phyloP scores from a whole-genome alignment of 2,329 filamentous ascomycete species.

The Simplicillium sp. region DNA sequence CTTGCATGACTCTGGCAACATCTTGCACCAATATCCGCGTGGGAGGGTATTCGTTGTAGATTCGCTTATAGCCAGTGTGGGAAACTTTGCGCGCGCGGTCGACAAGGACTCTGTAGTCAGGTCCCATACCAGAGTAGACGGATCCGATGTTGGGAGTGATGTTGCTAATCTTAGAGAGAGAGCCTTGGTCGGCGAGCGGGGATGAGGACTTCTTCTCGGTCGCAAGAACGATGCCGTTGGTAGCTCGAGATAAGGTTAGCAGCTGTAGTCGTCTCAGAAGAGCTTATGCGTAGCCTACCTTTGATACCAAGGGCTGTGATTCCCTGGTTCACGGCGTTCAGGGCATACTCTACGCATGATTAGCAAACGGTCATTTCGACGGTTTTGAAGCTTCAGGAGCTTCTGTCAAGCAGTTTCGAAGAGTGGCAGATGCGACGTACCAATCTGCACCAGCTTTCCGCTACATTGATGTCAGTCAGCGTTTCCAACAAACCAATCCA shows the following conservation, averaged over 20 bases:
- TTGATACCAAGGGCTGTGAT: constrained; percentile 98
- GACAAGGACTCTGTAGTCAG: constrained; percentile 94
- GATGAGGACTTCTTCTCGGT: constrained; percentile 99
- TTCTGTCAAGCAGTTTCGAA: background rate
- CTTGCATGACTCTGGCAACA: constrained; percentile 95
- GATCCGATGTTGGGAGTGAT: constrained; percentile 99
- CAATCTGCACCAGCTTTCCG: constrained; percentile 98
- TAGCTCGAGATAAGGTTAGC: constrained; percentile 47
- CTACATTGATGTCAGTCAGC: constrained; percentile 46
- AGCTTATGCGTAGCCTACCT: constrained; percentile 44
- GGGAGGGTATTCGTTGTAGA: constrained; percentile 99
- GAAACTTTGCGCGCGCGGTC: constrained; percentile 98
- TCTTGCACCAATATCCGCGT: constrained; percentile 99
- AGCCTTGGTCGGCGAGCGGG: constrained; percentile 88
- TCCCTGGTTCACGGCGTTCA: constrained; percentile 98
- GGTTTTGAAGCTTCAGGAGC: constrained; percentile 1
- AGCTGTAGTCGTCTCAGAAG: constrained; percentile 11
- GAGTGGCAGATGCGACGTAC: constrained; percentile 24
- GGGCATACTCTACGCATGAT: constrained; percentile 72
- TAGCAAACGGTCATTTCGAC: constrained; percentile 8
- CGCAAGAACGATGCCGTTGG: constrained; percentile 96
- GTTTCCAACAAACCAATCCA: constrained; percentile 12
- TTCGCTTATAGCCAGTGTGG: constrained; percentile 97
- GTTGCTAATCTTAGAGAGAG: constrained; percentile 92
- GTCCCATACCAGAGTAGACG: constrained; percentile 99